These are phyloP conservation scores for Saccharomycopsis capsularis DNA, from an alignment of 805 yeast species.

Conservation along the genomic window DNA sequence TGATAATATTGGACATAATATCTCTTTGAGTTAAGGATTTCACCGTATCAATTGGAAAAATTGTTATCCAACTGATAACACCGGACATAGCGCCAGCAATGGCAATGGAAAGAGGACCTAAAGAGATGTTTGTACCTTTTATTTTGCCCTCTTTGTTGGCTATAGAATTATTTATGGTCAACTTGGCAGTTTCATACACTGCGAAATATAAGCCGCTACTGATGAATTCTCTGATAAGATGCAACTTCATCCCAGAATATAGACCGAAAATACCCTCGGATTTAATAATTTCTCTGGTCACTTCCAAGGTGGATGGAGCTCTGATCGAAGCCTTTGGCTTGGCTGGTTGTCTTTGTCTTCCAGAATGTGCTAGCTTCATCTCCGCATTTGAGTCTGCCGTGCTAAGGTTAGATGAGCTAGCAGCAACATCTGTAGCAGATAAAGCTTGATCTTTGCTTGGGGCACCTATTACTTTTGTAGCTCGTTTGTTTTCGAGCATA, in stretches of 20 bases:
- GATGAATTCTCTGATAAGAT: constrained; percentile 58
- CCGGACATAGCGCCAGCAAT: constrained; percentile 80
- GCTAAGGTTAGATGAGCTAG: neutral
- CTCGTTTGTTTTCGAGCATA: constrained; percentile 30
- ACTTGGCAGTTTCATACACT: constrained; percentile 65
- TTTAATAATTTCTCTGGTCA: constrained; percentile 47
- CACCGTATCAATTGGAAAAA: constrained; percentile 77
- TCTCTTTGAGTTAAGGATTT: constrained; percentile 73
- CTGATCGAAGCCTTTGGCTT: constrained; percentile 20
- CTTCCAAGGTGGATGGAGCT: constrained; percentile 30
- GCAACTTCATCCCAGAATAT: constrained; percentile 68
- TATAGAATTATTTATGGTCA: constrained; percentile 29
- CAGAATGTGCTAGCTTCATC: constrained; percentile 3
- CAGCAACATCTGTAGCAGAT: constrained; percentile 27
- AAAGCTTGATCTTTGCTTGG: constrained; percentile 25
- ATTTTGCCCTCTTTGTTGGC: constrained; percentile 28
- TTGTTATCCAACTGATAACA: constrained; percentile 61
- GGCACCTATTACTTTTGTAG: neutral
- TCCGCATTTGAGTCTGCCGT: neutral
- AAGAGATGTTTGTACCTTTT: constrained; percentile 28
- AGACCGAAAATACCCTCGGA: constrained; percentile 57
- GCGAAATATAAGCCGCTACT: constrained; percentile 71
- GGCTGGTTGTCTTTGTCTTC: constrained; percentile 30
- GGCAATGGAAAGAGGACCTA: constrained; percentile 42
- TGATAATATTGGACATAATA: constrained; percentile 57